Evolutionary conservation across 2,329 filamentous ascomycete genomes (phyloP), one percentile per base, ranked within the genome.

Genomic region (Fusarium redolens): DNA sequence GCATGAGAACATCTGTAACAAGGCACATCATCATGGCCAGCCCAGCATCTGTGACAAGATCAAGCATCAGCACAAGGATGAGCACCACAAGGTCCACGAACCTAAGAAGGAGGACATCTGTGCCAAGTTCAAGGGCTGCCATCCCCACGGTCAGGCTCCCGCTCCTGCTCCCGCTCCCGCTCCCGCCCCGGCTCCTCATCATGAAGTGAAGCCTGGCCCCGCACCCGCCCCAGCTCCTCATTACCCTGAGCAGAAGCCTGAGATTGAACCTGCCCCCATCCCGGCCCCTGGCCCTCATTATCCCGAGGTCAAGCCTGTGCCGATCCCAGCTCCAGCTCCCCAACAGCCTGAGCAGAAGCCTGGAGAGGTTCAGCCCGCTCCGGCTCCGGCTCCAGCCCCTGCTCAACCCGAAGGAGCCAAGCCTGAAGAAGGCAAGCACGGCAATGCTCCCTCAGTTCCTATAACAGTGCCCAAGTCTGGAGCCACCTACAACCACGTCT

Each of bases 391-490:
- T 31, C 28, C 47, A 35, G 47, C 30, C 47, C 47, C 47, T 50
- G 30, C 47, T 33, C 22, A 55, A 41, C 25, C 20, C 10, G 33
- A 59, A 31, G 38, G 55, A 30, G 37, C 20, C 20, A 38, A 65
- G 44, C 40, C 65, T 12, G 52, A 31, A 25, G 61, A 25, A 20
- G 57, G 25, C 18, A 50, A 33, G 43, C 9, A 22, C 14, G 51
- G 33, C 14, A 58, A 60, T 15, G 51, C 57, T 47, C 65, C 66
- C 12, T 38, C 41, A 25, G 44, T 56, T 25, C 76, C 76, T 12
- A 12, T 64, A 31, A 68, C 60, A 20, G 75, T 78, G 20, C 61
- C 73, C 38, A 67, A 70, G 25, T 71, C 75, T n/a, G 72, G 51
- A 13, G 73, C 63, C 12, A 71, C 43, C 40, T 73, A 58, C 61